A percentile compares a stretch with the other conserved stretches of the same genome.
These are phyloP conservation scores for Pestalotiopsis sp. DNA, from an alignment of 2,329 filamentous ascomycete genomes.

Conservation along the genomic window DNA sequence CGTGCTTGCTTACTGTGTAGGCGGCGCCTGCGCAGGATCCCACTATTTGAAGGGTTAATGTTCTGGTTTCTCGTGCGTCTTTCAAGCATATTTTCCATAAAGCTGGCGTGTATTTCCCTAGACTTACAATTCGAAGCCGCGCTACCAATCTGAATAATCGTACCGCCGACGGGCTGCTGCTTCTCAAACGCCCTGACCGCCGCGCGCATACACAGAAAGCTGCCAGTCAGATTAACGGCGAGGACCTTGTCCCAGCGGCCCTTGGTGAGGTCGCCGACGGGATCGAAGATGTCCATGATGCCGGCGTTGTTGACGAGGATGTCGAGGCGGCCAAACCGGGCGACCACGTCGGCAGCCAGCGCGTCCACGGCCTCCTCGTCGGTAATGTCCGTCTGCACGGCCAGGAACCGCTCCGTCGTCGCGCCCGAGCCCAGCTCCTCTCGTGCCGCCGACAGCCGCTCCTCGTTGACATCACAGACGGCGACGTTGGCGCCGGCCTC, in stretches of 20 bases:
- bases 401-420: constrained; percentile 24
- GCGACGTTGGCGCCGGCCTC: constrained; percentile 32
- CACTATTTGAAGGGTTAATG: not conserved
- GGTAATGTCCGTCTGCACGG: constrained; percentile 32
- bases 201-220: constrained; percentile 53
- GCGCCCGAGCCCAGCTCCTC: constrained; percentile 23
- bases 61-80: no score
- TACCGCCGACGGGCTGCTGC: constrained; percentile 32
- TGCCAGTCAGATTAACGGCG: constrained; percentile 58
- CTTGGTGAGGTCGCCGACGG: constrained; percentile 48
- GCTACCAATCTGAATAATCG: constrained; percentile 28
- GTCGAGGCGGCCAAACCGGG: constrained; percentile 50
- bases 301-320: constrained; percentile 63
- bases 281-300: constrained; percentile 58
- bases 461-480: constrained; percentile 32
- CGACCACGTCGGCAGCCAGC: constrained; percentile 26
- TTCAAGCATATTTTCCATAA: no score
- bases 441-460: constrained; percentile 25
- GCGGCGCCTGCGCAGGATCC: constrained; percentile 40
- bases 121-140: constrained; percentile 15
- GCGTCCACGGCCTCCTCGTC: constrained; percentile 30
- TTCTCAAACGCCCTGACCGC: constrained; percentile 51
- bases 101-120: not conserved
- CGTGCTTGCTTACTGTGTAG: constrained; percentile 58
- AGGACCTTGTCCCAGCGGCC: constrained; percentile 56